Base-by-base conservation (phyloP, 2,329 filamentous ascomycete species). In the Pseudogymnoascus sp. region DNA sequence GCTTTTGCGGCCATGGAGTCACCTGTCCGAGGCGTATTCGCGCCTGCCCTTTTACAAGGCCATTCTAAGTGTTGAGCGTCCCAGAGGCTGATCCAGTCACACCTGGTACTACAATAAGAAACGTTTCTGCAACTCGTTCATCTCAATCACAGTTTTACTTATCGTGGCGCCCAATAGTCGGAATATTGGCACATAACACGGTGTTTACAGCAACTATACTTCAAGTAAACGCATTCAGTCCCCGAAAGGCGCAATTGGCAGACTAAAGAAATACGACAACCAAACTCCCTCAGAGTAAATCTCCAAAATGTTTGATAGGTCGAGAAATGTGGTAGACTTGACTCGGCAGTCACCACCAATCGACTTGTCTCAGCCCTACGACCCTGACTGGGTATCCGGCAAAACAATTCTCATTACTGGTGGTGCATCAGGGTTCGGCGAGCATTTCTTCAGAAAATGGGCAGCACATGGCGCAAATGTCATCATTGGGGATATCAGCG, bases 351-450 rank as follows among this genome's bases (percentile, higher is more conserved):
- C 72, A 1, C 64, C 64, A 10, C 80, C 81, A 7, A 69, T 84
- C 61, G 80, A 84, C 67, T 70, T 76, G 29, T 75, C 73, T 12
- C 69, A 71, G 36, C 75, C 78, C 1, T 82, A 79, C 69, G 77
- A 81, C 66, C 67, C 75, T 1, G 69, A 74, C 6, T 78, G 75
- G 64, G 75, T 86, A 36, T 74, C 74, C 6, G 78, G 75, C 68
- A 87, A 86, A 71, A 84, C 80, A 0, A 81, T 88, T 61, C 69
- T 88, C 64, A 82, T 88, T 67, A 88, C 86, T 0, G 86, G 86
- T 54, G 86, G 83, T 29, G 84, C 86, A 21, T 84, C 83, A 63
- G 84, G 84, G 6, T 78, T 87, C 65, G 85, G 85, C 2, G 80
- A 81, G 10, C 78, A 77, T 18, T 82, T 86, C 70, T 79, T 81